phyloP scores from a whole-genome alignment of 75 land plant genomes.

The Selaginella moellendorffii region DNA sequence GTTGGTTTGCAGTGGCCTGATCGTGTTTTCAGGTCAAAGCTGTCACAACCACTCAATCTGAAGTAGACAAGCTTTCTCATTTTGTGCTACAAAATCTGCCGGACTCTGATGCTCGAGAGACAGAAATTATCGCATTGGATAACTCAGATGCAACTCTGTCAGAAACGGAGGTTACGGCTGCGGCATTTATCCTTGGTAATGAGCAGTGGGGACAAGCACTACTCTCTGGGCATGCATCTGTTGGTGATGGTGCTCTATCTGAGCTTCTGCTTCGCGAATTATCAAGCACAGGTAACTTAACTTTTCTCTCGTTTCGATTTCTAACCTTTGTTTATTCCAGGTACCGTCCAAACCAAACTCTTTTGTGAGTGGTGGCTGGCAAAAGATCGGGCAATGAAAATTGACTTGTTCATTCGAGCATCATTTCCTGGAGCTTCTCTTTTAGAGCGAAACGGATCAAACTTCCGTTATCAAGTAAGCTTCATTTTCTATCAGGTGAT shows the following conservation, averaged over 20 bases:
- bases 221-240: conserved; percentile 9
- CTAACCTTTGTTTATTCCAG: conserved; percentile 17
- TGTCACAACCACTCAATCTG: conserved; percentile 31
- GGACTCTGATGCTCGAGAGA: conserved; percentile 43
- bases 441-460: conserved; percentile 50
- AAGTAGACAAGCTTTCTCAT: conserved; percentile 38
- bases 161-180: conserved; percentile 29
- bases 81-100: conserved; percentile 21
- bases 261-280: neutral
- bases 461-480: conserved; percentile 53
- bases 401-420: conserved; percentile 50
- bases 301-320: neutral
- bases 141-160: conserved; percentile 37
- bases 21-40: conserved; percentile 39
- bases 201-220: conserved; percentile 30
- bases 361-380: conserved; percentile 77
- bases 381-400: conserved; percentile 33
- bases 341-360: conserved; percentile 44
- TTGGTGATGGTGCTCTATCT: neutral
- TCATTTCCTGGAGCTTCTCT: conserved; percentile 58
- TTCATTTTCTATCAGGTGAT: conserved; percentile 1
- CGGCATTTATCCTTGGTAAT: conserved; percentile 37
- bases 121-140: conserved; percentile 19
- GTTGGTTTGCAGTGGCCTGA: neutral
- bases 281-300: neutral